Percentiles rank a stretch among this genome's conserved stretches.
Evolutionary conservation across 768 basidiomycete genomes (phyloP).

Genomic region (Candolleomyces efflorescens): DNA sequence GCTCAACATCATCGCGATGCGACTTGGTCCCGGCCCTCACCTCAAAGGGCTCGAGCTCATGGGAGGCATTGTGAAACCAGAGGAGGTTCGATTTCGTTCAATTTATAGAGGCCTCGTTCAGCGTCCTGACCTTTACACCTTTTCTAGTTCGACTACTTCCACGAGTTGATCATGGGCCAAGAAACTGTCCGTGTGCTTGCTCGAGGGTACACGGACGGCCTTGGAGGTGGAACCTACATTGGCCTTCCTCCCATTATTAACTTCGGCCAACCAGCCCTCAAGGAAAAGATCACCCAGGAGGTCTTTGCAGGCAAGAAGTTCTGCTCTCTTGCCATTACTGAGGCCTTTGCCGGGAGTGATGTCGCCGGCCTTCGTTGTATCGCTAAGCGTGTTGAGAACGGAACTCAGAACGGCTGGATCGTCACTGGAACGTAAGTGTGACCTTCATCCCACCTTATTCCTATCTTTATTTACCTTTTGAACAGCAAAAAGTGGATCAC

Average conservation of each 20-base stretch:
- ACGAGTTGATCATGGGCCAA: constrained; percentile 69
- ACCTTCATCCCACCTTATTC: neutral
- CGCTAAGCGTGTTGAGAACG: constrained; percentile 66
- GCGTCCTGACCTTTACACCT: neutral
- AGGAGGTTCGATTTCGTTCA: constrained; percentile 52
- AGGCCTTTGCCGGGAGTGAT: constrained; percentile 81
- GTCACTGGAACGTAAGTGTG: constrained; percentile 72
- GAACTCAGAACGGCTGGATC: constrained; percentile 73
- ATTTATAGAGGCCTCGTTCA: neutral
- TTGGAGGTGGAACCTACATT: constrained; percentile 44
- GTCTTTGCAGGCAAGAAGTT: constrained; percentile 60
- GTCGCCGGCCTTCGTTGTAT: constrained; percentile 68
- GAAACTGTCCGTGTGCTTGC: constrained; percentile 69
- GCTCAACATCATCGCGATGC: constrained; percentile 54
- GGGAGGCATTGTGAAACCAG: constrained; percentile 70
- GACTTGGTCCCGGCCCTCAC: constrained; percentile 83
- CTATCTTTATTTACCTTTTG: neutral
- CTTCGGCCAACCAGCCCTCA: constrained; percentile 64
- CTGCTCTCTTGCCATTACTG: constrained; percentile 77
- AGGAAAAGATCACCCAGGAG: constrained; percentile 56
- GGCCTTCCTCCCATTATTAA: constrained; percentile 73
- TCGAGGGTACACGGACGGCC: constrained; percentile 75
- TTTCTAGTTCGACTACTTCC: constrained; percentile 71
- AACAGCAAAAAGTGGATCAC: constrained; percentile 71
- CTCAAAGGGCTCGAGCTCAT: constrained; percentile 73